A percentile compares a stretch with the other conserved stretches of the same genome.
These are phyloP conservation scores for Proliferodiscus dingleyae DNA, from an alignment of 2,329 filamentous ascomycete genomes.

Conservation along the genomic window DNA sequence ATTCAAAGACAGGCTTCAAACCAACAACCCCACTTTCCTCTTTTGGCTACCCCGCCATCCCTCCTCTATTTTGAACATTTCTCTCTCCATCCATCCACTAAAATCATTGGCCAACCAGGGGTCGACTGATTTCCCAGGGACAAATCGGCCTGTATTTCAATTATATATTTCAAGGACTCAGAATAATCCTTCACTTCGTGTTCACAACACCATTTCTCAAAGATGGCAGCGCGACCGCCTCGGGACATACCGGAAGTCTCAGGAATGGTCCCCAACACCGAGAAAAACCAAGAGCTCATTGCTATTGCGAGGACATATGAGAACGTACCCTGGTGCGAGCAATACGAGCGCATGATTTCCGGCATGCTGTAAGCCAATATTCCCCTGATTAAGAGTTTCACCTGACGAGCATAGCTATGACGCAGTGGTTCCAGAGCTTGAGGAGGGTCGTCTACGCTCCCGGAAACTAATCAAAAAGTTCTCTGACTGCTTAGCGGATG, in stretches of 20 bases:
- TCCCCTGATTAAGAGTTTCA: background rate
- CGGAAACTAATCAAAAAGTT: slow-evolving; percentile 53
- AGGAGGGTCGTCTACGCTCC: slow-evolving; percentile 47
- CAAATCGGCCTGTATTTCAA: too few relatives aligned
- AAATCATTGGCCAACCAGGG: too few relatives aligned
- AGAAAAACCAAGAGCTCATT: slow-evolving; percentile 8
- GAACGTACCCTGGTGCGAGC: slow-evolving; percentile 52
- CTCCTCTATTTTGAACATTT: background rate
- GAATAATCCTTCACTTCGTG: background rate
- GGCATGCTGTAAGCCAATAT: slow-evolving; percentile 48
- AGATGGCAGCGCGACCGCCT: slow-evolving; percentile 7
- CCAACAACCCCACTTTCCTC: slow-evolving; percentile 1
- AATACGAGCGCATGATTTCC: slow-evolving; percentile 62
- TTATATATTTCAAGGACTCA: too few relatives aligned
- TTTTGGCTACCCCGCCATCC: background rate
- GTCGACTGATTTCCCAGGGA: too few relatives aligned
- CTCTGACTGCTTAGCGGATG: slow-evolving; percentile 51
- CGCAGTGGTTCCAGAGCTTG: slow-evolving; percentile 42
- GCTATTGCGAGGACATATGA: slow-evolving; percentile 41
- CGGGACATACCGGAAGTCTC: background rate
- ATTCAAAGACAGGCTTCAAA: background rate
- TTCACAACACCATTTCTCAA: background rate
- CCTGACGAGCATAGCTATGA: slow-evolving; percentile 37
- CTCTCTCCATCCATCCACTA: too few relatives aligned
- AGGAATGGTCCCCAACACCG: background rate